Evolutionary conservation across 257 asterid species (phyloP), one percentile per base, ranked within the genome.

Genomic region (Ocimum tenuiflorum): DNA sequence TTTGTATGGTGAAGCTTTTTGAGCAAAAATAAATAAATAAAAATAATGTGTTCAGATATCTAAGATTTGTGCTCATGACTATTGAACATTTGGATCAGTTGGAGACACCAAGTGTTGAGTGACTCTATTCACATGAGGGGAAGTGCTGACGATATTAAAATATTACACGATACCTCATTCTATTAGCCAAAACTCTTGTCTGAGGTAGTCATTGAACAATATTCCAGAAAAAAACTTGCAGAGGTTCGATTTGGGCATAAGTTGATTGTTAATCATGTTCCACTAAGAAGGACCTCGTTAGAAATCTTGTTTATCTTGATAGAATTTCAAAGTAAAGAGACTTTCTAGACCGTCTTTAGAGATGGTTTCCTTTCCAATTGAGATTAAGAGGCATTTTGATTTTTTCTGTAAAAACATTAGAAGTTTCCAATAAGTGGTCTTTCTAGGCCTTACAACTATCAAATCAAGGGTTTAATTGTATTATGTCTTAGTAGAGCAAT

Each of bases 1-100:
- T 58, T 17, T 60, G 42, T 67, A 27, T 42, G 38, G 10, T 45
- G 70, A 61, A 51, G 48, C 56, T 45, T 61, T 14, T 63, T 47
- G 41, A 8, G 31, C 38, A 24, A 13, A 45, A 54, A 43, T n/a
- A n/a, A n/a, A n/a, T n/a, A n/a, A n/a, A n/a, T n/a, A n/a, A n/a
- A n/a, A n/a, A n/a, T n/a, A 43, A 41, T 49, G 63, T 23, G 27
- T 14, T 61, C 46, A 23, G 31, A 46, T 45, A 39, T 63, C 38
- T 14, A 35, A 47, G 46, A 9, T 9, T 10, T 39, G n/a, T 9
- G 45, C 45, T 39, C 45, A 10, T 39, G 2, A 27, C 4, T 27
- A 2, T 12, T 27, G 60, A 67, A 35, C 20, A 19, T 23, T 60
- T 9, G 23, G 19, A 65, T 47, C 57, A 33, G 12, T 33, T 58